Evolutionary conservation across 2,329 filamentous ascomycete species (phyloP).

Genomic region (Cadophora gregata): DNA sequence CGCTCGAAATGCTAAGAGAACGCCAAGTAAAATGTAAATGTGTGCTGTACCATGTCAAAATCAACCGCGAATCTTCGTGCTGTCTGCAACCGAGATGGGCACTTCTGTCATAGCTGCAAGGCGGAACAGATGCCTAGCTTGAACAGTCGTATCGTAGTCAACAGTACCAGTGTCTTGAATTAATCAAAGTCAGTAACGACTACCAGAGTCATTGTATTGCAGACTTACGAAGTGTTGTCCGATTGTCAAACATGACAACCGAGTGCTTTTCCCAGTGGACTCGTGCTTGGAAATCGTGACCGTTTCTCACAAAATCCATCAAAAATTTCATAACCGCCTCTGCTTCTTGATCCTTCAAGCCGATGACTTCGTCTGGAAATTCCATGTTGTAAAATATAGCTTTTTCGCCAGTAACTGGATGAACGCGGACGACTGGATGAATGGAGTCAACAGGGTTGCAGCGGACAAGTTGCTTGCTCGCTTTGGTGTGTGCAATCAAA

Average conservation of each 20-base stretch:
- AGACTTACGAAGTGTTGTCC: slow-evolving; percentile 52
- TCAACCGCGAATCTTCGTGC: slow-evolving; percentile 20
- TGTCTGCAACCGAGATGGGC: slow-evolving; percentile 50
- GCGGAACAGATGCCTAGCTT: slow-evolving; percentile 57
- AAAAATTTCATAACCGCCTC: slow-evolving; percentile 70
- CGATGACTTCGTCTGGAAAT: slow-evolving; percentile 71
- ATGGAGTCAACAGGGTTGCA: slow-evolving; percentile 65
- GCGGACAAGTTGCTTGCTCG: slow-evolving; percentile 66
- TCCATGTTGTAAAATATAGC: slow-evolving; percentile 72
- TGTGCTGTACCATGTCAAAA: not conserved
- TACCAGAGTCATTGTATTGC: not conserved
- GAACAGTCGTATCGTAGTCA: slow-evolving; percentile 54
- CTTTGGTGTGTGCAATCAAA: slow-evolving; percentile 59
- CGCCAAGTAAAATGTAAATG: slow-evolving; percentile 1
- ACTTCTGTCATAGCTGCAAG: slow-evolving; percentile 55
- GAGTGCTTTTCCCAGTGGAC: slow-evolving; percentile 67
- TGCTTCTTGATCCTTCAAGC: slow-evolving; percentile 70
- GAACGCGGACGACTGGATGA: slow-evolving; percentile 72
- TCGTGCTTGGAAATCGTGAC: slow-evolving; percentile 73
- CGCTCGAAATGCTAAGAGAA: not conserved
- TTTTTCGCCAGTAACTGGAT: slow-evolving; percentile 77
- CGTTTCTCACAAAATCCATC: slow-evolving; percentile 68
- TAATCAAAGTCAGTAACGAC: slow-evolving; percentile 18
- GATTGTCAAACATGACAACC: slow-evolving; percentile 57
- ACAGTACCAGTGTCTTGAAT: slow-evolving; percentile 57